Evolutionary conservation across 2,329 filamentous ascomycete species (phyloP).

Genomic region (Nectriaceae sp.): DNA sequence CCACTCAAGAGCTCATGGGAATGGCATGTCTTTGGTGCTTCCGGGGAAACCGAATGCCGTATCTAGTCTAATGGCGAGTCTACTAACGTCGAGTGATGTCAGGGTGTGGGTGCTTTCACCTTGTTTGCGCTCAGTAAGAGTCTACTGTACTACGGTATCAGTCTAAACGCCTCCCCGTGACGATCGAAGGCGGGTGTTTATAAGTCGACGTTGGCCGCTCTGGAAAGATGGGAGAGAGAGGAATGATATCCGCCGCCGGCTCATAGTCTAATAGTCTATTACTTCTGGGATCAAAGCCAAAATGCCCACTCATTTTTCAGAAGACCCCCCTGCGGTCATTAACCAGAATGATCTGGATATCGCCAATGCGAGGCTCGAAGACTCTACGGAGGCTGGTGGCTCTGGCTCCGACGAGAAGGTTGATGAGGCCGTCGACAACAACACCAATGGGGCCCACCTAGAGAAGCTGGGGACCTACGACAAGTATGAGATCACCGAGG

Average conservation of each 20-base stretch:
- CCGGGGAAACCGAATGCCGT: constrained; percentile 12
- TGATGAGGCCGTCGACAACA: constrained; percentile 34
- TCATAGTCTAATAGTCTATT: too few species aligned
- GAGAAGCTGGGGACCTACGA: constrained; percentile 41
- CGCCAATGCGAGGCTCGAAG: constrained; percentile 41
- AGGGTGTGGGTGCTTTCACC: too few species aligned
- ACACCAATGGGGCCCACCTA: constrained; percentile 19
- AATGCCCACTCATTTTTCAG: constrained; percentile 37
- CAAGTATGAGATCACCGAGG: constrained; percentile 50
- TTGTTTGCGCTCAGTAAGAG: too few species aligned
- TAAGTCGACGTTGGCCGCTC: constrained; percentile 2
- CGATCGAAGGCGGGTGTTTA: constrained; percentile 9
- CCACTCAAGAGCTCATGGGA: constrained; percentile 6
- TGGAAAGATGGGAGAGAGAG: neutral
- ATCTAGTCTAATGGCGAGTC: too few species aligned
- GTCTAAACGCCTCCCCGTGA: constrained; percentile 2
- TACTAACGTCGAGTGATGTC: too few species aligned
- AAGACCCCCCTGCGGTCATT: constrained; percentile 41
- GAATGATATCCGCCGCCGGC: neutral
- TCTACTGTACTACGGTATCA: constrained; percentile 3
- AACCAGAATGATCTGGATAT: constrained; percentile 36
- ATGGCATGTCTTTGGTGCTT: constrained; percentile 14
- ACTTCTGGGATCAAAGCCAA: neutral
- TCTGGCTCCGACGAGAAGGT: constrained; percentile 15
- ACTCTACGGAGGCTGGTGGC: constrained; percentile 16